These are phyloP conservation scores for Geotrichum reessii DNA, from an alignment of 1,139 yeast genomes.

Conservation along the genomic window DNA sequence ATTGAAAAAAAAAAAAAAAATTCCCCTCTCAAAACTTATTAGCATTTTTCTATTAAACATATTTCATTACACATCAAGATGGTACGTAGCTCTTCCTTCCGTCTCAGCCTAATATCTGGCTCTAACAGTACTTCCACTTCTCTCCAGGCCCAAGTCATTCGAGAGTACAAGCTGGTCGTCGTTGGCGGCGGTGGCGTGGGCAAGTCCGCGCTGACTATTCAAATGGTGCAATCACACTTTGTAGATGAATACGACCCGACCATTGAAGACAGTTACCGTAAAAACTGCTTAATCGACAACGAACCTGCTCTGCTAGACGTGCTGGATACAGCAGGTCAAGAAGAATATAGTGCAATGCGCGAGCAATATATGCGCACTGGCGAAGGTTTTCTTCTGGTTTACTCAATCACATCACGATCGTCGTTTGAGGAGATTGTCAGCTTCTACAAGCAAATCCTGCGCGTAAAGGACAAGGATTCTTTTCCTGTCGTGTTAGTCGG, in stretches of 20 bases:
- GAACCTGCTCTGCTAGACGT: slow-evolving; percentile 79
- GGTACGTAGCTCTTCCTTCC: not conserved
- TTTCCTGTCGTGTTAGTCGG: slow-evolving; percentile 40
- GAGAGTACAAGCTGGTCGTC: slow-evolving; percentile 72
- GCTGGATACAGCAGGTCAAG: slow-evolving; percentile 89
- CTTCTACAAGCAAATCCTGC: slow-evolving; percentile 74
- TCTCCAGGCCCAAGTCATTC: not conserved
- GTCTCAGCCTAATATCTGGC: not conserved
- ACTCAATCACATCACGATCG: slow-evolving; percentile 72
- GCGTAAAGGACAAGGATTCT: slow-evolving; percentile 59
- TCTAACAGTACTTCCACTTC: not conserved
- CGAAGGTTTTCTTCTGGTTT: slow-evolving; percentile 42
- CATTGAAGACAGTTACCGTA: slow-evolving; percentile 79
- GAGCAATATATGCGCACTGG: slow-evolving; percentile 80
- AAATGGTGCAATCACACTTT: slow-evolving; percentile 36
- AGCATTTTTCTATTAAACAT: not conserved
- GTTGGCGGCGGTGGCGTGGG: slow-evolving; percentile 99
- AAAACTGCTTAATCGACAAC: slow-evolving; percentile 59
- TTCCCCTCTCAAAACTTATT: not conserved
- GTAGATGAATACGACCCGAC: slow-evolving; percentile 89
- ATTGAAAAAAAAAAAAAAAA: too few species aligned
- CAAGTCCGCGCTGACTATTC: slow-evolving; percentile 87
- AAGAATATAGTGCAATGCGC: slow-evolving; percentile 86
- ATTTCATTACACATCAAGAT: not conserved
- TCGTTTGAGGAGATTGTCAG: slow-evolving; percentile 74